These are phyloP conservation scores for Geotrichum europaeum DNA, from an alignment of 1,139 yeast species.

Conservation along the genomic window DNA sequence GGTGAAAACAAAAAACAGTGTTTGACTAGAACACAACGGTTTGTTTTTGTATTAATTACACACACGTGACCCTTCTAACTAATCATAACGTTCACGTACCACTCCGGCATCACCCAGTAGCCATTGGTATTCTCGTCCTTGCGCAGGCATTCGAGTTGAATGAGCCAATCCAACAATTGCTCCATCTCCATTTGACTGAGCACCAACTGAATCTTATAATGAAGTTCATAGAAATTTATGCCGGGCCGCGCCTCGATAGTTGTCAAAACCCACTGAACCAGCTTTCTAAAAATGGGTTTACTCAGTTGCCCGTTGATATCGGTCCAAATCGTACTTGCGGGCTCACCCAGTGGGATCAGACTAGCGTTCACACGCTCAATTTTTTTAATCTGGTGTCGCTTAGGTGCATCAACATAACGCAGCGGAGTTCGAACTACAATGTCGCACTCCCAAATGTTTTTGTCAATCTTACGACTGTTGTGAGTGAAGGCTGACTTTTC, in stretches of 20 bases:
- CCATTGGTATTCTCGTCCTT: slow-evolving; percentile 42
- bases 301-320: slow-evolving; percentile 59
- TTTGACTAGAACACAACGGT: too few species aligned
- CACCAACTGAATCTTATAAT: slow-evolving; percentile 38
- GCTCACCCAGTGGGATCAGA: slow-evolving; percentile 48
- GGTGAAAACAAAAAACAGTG: neutral
- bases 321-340: slow-evolving; percentile 70
- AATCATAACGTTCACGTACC: slow-evolving; percentile 40
- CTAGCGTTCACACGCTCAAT: slow-evolving; percentile 12
- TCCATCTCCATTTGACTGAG: slow-evolving; percentile 47
- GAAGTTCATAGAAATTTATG: slow-evolving; percentile 38
- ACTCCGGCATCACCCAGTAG: slow-evolving; percentile 44
- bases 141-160: slow-evolving; percentile 38
- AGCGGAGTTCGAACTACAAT: slow-evolving; percentile 33
- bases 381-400: neutral
- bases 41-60: neutral
- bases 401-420: slow-evolving; percentile 17
- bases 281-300: slow-evolving; percentile 51
- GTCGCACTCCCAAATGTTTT: slow-evolving; percentile 58
- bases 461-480: slow-evolving; percentile 57
- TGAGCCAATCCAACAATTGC: slow-evolving; percentile 54
- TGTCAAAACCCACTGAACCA: slow-evolving; percentile 51
- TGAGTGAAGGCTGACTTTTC: slow-evolving; percentile 47
- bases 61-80: neutral
- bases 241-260: slow-evolving; percentile 53